Evolutionary conservation across 148 eudicot species (phyloP), one percentile per base, ranked within the genome.

Genomic region (Arbutus unedo): DNA sequence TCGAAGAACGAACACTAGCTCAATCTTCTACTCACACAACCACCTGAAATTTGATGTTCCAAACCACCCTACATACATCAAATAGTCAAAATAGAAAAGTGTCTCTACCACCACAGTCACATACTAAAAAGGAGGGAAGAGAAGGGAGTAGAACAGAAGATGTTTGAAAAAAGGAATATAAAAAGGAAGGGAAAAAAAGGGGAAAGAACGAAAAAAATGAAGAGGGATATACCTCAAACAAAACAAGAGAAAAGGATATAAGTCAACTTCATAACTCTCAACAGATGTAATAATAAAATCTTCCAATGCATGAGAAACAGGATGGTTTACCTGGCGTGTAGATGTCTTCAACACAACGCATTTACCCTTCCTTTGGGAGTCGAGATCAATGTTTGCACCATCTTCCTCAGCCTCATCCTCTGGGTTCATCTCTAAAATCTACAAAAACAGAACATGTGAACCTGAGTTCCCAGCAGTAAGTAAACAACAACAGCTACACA

Each of bases 401-500:
- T 96, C 99, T 90, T 94, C 99, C 84, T 96, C 99, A 49, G 94
- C 98, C 73, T 96, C 99, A 77, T 96, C 98, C 87, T 96, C 98
- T 44, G 98, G 97, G 83, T 93, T 94, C 97, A 94, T 93, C 74
- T 94, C 98, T 85, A 94, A 82, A 82, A 94, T 94, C 95, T 93
- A 70, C 75, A 78, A 51, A 41, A 48, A 68, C 5, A 54, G 23
- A 80, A 74, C 16, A 41, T 50, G 23, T 53, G 4, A 31, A 43
- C 8, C 11, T 45, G 14, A 56, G 54, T 21, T 8, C 5, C 50
- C 77, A 53, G 6, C 62, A 76, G 21, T 25, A 38, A 21, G 11
- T 10, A 23, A 75, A 75, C 43, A 49, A 21, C 6, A 50, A 50
- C 23, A 51, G 51, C 44, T 43, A 76, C 44, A 25, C 50, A 13